phyloP scores from a whole-genome alignment of 257 asterid genomes.

The Perilla frutescens region DNA sequence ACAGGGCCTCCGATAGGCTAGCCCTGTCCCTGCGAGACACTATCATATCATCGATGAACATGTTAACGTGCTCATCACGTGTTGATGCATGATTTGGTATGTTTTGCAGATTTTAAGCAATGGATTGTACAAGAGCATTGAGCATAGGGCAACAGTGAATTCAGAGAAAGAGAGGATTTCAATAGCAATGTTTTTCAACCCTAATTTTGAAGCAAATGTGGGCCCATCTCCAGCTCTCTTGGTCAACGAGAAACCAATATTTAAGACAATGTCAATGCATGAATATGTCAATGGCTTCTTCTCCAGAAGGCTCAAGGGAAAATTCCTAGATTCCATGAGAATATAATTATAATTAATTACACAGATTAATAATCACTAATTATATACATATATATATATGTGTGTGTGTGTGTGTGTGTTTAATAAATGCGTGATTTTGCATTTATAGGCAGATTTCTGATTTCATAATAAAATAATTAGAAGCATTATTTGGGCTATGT shows the following conservation, averaged over 20 bases:
- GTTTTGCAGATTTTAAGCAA: constrained; percentile 64
- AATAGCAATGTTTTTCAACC: constrained; percentile 67
- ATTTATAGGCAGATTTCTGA: background rate
- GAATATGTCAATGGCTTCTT: constrained; percentile 59
- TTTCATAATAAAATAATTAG: background rate
- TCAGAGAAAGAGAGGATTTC: constrained; percentile 61
- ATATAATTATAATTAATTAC: background rate
- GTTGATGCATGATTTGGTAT: no score
- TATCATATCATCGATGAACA: no score
- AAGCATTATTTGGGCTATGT: no score
- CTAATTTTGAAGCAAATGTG: constrained; percentile 53
- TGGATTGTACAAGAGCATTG: constrained; percentile 68
- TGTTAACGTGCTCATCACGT: no score
- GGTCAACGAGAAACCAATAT: constrained; percentile 41
- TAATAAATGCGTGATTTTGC: background rate
- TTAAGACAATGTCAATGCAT: constrained; percentile 45
- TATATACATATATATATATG: background rate
- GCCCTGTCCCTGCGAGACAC: no score
- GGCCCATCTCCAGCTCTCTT: constrained; percentile 57
- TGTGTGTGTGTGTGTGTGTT: background rate
- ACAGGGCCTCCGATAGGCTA: no score
- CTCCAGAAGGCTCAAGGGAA: constrained; percentile 58
- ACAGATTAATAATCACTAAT: background rate
- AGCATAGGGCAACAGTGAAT: constrained; percentile 67
- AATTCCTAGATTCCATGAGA: constrained; percentile 59